Evolutionary conservation across 495 filamentous ascomycete species (phyloP), one percentile per base, ranked within the genome.

Genomic region (Hamigera avellanea): DNA sequence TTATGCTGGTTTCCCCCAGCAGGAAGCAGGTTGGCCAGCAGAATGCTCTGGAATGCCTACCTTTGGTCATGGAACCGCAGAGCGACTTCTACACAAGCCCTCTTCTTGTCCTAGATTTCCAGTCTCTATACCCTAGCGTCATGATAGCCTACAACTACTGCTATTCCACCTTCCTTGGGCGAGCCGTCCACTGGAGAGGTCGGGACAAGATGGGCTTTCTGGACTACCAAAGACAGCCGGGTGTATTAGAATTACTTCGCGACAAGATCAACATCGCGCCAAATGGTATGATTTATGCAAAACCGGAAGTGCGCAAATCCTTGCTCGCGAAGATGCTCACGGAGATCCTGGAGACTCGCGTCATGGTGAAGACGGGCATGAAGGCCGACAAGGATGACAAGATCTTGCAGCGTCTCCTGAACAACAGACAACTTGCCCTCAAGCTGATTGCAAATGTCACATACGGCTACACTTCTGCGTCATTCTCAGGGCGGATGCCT

Each of bases 141-240:
- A 96, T 98, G 87, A 95, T 98, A 46, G 91, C 91, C 0, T 95
- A 98, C 60, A 98, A 98, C 53, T 95, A 95, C 59, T 98, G 91
- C 63, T 98, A 98, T 56, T 96, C 91, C 0, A 98, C 91, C 0
- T 98, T 86, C 44, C 72, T 98, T 6, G 91, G 91, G 2, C 76
- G 91, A 32, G 75, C 89, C 19, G 71, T 77, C 15, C 72, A 72
- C 46, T 95, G 89, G 91, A 74, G 85, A 17, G 87, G 87, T 12
- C 76, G 75, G 32, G 88, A 91, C 60, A 98, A 98, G 59, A 83
- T 98, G 80, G 91, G 91, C 0, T 93, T 98, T 48, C 70, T 74
- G 26, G 78, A 95, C 38, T 95, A 88, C 59, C 61, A 78, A 38
- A 71, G 93, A 37, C 68, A 83, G 44, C 70, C 78, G 9, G 65